Evolutionary conservation across 371 early-diverging fungal species (phyloP).

Genomic region (Mucor indicus): DNA sequence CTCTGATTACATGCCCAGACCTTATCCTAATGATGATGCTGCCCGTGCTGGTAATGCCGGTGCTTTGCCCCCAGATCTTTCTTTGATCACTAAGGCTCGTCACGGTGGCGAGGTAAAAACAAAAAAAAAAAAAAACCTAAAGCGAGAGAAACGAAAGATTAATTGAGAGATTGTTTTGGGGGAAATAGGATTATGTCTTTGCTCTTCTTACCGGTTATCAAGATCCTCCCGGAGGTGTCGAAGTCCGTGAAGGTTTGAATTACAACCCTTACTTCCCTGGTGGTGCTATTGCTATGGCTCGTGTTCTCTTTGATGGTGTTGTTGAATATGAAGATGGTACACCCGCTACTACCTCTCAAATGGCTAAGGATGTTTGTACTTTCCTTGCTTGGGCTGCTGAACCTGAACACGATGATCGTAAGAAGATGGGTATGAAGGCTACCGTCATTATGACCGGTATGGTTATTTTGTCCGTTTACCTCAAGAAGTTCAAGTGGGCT

Average conservation of each 20-base stretch:
- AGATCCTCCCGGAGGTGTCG: constrained; percentile 95
- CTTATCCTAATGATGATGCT: constrained; percentile 97
- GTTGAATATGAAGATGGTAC: constrained; percentile 98
- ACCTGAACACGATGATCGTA: constrained; percentile 96
- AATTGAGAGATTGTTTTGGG: too few relatives aligned
- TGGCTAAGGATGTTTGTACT: constrained; percentile 95
- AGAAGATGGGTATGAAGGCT: constrained; percentile 94
- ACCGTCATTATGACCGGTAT: constrained; percentile 61
- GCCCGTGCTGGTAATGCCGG: constrained; percentile 96
- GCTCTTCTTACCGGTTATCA: constrained; percentile 92
- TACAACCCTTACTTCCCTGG: constrained; percentile 99
- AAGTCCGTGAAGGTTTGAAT: constrained; percentile 93
- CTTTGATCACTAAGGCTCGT: constrained; percentile 93
- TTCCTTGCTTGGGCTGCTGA: constrained; percentile 96
- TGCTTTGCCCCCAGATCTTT: constrained; percentile 95
- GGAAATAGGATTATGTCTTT: constrained; percentile 92
- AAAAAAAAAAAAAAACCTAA: too few relatives aligned
- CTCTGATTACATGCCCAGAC: constrained; percentile 89
- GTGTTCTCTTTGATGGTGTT: constrained; percentile 88
- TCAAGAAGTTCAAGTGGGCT: constrained; percentile 81
- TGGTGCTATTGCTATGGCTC: constrained; percentile 98
- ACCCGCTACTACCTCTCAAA: constrained; percentile 95
- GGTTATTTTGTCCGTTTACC: constrained; percentile 64
- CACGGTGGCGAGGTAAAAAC: constrained; percentile 88
- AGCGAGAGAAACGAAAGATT: too few relatives aligned